Percentiles rank a stretch among this genome's conserved stretches.
Evolutionary conservation across 1,139 yeast species (phyloP).

Genomic region (Diutina sp.): DNA sequence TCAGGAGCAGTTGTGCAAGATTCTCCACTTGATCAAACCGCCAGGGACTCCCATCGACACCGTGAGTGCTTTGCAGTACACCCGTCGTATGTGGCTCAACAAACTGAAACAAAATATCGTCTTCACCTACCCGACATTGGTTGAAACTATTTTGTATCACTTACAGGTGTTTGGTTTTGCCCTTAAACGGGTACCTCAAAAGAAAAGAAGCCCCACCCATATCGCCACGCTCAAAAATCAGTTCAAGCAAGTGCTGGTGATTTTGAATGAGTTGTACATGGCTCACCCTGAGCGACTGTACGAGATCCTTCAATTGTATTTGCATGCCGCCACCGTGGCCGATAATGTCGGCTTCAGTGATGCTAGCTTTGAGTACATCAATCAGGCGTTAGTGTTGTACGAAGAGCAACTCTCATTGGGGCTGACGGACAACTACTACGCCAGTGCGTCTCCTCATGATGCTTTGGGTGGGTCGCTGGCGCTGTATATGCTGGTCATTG

Average conservation of each 20-base stretch:
- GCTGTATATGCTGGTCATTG: conserved; percentile 25
- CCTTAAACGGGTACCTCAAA: conserved; percentile 6
- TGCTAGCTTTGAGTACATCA: conserved; percentile 79
- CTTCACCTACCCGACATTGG: conserved; percentile 65
- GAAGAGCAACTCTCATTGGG: conserved; percentile 48
- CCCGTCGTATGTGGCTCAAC: conserved; percentile 42
- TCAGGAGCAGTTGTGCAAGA: conserved; percentile 58
- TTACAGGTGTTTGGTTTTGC: neutral
- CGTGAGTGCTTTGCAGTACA: conserved; percentile 41
- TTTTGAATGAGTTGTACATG: conserved; percentile 55
- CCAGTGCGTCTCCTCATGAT: conserved; percentile 21
- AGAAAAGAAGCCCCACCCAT: conserved; percentile 12
- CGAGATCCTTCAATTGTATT: conserved; percentile 37
- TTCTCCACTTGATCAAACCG: conserved; percentile 49
- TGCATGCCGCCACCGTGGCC: conserved; percentile 54
- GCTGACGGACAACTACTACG: conserved; percentile 11
- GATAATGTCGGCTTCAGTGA: conserved; percentile 49
- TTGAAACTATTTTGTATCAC: conserved; percentile 10
- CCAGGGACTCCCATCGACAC: conserved; percentile 33
- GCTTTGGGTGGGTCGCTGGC: conserved; percentile 24
- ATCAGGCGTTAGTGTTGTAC: conserved; percentile 76
- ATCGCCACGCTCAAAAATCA: conserved; percentile 29
- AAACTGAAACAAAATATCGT: conserved; percentile 42
- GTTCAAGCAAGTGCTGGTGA: conserved; percentile 64
- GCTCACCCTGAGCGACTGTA: conserved; percentile 33